Base-by-base conservation (phyloP, 331 rosid species). In the Phaseolus coccineus region DNA sequence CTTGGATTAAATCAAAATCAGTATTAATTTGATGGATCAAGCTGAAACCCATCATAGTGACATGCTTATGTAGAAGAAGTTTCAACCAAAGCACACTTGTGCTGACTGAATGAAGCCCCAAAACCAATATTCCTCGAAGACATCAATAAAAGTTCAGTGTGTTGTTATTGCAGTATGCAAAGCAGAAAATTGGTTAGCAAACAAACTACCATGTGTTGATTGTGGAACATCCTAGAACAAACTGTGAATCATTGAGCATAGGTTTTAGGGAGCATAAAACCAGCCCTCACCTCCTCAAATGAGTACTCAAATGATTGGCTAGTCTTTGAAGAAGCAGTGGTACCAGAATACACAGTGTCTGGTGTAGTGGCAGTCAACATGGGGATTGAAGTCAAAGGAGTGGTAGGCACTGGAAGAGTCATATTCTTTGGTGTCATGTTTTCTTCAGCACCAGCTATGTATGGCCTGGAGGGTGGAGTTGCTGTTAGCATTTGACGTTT, bases 231-330 rank as follows among this genome's bases (percentile, higher is more conserved):
- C 48, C 0, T 4, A 8, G 16, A n/a, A 67, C 75, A 51, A 70
- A 37, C 27, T 14, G 24, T 46, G 79, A 66, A 57, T 61, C 82
- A 76, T 57, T 66, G 76, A 76, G 83, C 74, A 63, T 16, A 55
- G 22, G 79, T 73, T 77, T 83, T 71, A 3, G 81, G 83, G 16
- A 35, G 64, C 71, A 74, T 16, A 44, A 84, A 87, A 71, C 89
- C 85, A 40, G 85, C 88, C 86, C 97, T 84, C 40, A 52, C 55
- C 85, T 88, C 94, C 84, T 93, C 94, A 50, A 88, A 85, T 0
- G 94, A 91, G 77, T 85, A 91, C 52, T 91, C 90, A 28, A 83
- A 31, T 8, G 50, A 72, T 42, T 67, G 80, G 47, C 42, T 48
- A 57, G 30, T 77, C 69, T 77, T 81, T 64, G 85, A 71, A 61